These are phyloP conservation scores for Coemansia sp. DNA, from an alignment of 192 early-diverging fungal genomes.

Conservation along the genomic window DNA sequence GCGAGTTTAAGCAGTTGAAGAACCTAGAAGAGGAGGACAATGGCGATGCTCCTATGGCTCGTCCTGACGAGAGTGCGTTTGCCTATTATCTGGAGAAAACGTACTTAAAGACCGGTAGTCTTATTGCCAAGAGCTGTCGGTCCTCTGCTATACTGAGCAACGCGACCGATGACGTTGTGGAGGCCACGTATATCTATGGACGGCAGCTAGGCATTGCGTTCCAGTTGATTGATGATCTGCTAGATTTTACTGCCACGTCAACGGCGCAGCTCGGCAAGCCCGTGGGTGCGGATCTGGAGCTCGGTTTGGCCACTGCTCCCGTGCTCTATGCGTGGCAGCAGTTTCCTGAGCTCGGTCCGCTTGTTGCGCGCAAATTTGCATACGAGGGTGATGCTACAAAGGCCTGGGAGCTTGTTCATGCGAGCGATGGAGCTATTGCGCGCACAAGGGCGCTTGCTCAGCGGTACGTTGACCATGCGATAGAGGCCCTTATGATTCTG, in stretches of 20 bases:
- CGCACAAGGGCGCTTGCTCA: slow-evolving; percentile 75
- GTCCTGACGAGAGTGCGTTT: slow-evolving; percentile 59
- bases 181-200: slow-evolving; percentile 86
- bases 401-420: slow-evolving; percentile 76
- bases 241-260: slow-evolving; percentile 80
- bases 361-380: slow-evolving; percentile 87
- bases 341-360: slow-evolving; percentile 75
- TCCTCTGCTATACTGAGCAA: slow-evolving; percentile 86
- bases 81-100: slow-evolving; percentile 94
- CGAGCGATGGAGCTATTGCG: slow-evolving; percentile 69
- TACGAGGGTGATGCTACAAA: slow-evolving; percentile 72
- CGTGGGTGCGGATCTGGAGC: slow-evolving; percentile 82
- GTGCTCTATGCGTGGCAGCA: slow-evolving; percentile 91
- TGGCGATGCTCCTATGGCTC: slow-evolving; percentile 34
- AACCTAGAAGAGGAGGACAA: slow-evolving; percentile 58
- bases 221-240: slow-evolving; percentile 91
- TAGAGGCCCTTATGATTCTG: slow-evolving; percentile 64
- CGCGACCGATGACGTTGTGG: slow-evolving; percentile 65
- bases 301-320: slow-evolving; percentile 91
- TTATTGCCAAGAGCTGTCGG: slow-evolving; percentile 92
- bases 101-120: slow-evolving; percentile 91
- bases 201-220: slow-evolving; percentile 91
- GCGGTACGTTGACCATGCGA: slow-evolving; percentile 73
- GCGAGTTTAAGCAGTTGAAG: slow-evolving; percentile 95
- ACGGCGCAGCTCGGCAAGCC: slow-evolving; percentile 83